A percentile compares a stretch with the other conserved stretches of the same genome.
Conservation (phyloP, 2,329 filamentous ascomycete species). For the Diaporthe vaccinii region DNA sequence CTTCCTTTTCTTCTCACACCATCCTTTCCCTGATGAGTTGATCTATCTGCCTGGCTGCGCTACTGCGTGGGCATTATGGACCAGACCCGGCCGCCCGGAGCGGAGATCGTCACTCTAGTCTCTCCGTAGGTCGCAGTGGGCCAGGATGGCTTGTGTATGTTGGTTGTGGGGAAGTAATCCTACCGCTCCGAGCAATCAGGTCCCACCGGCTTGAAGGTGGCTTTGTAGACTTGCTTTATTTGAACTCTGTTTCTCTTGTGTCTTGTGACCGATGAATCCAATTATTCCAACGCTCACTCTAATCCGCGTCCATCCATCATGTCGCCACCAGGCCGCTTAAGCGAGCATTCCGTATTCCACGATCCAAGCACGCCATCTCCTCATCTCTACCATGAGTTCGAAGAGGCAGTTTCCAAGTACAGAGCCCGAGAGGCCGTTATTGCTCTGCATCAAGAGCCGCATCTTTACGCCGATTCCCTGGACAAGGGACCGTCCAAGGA, state of each 20-base stretch:
- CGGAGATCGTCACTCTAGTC: not conserved
- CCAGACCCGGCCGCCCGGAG: not conserved
- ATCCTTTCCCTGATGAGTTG: not conserved
- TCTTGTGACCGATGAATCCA: not conserved
- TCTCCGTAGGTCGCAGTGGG: not conserved
- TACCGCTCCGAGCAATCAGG: not conserved
- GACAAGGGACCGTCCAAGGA: not conserved
- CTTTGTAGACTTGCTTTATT: not conserved
- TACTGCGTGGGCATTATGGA: not conserved
- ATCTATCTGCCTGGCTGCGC: not conserved
- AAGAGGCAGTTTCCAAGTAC: not conserved
- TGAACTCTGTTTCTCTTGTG: not conserved
- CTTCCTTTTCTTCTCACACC: not conserved
- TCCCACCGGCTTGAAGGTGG: not conserved
- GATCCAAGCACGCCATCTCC: not conserved
- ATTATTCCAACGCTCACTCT: not conserved
- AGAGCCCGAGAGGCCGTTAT: not conserved
- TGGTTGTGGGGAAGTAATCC: not conserved
- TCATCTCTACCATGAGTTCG: not conserved
- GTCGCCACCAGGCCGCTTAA: not conserved
- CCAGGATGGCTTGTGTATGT: not conserved
- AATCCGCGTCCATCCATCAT: not conserved
- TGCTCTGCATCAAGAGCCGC: not conserved
- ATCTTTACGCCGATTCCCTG: conserved; percentile 1
- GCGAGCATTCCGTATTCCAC: not conserved